Evolutionary conservation across 352 stramenopile genomes (phyloP), one percentile per base, ranked within the genome.

Genomic region (Achlya hypogyna): DNA sequence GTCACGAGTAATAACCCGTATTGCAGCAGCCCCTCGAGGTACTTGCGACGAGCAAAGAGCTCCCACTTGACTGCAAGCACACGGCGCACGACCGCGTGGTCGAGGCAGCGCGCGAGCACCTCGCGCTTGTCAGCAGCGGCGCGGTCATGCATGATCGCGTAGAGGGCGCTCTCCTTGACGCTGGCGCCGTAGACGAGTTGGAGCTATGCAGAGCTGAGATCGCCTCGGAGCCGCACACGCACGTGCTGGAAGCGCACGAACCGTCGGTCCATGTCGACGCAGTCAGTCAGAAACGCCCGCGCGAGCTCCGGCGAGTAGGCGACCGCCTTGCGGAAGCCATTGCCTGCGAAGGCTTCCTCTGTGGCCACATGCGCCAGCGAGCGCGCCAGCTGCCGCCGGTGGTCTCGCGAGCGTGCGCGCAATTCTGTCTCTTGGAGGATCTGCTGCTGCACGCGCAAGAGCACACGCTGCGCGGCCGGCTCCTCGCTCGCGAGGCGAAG

Each of bases 1-100:
- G 58, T 65, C 20, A 54, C 22, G 23, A 65, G 25, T 5, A 65
- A 29, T 12, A 65, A 23, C 12, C 29, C 20, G 45, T 65, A 51
- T 27, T 53, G 40, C 10, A 65, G n/a, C 14, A 65, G 35, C 12
- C 42, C 18, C 29, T 65, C 58, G 18, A 65, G 29, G 58, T 65
- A 65, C 58, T 65, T 65, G 58, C 58, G 58, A 27, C 29, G 58
- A 18, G n/a, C 58, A 65, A 65, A 53, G 23, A 65, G 25, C 35
- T 65, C 58, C 58, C 58, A 65, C 45, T 65, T 65, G 58, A 65
- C 53, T 5, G 51, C 12, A 3, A 65, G 2, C 40, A 65, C n/a
- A 20, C 58, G 58, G 8, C 58, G 58, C 29, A 53, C 53, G 34
- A 65, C 58, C 22, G 53, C 35, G 29, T 65, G 58, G 28, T 65